Evolutionary conservation across 148 eudicot species (phyloP).

Genomic region (Silene conica): DNA sequence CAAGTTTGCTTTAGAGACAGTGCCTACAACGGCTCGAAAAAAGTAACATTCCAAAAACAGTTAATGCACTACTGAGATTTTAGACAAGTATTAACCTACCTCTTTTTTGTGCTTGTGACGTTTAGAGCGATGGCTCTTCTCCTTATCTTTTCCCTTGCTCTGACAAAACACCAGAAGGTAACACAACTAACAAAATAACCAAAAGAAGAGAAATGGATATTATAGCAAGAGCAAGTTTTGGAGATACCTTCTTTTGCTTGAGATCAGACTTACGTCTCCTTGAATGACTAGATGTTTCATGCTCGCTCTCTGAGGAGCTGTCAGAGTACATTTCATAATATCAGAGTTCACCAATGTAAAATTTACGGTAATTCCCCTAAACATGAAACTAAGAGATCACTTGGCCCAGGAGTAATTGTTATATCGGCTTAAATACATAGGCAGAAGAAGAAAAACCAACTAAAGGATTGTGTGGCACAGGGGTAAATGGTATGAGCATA

Average conservation of each 20-base stretch:
- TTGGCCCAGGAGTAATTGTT: no score
- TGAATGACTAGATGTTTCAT: conserved; percentile 50
- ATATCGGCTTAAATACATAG: no score
- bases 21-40: neutral
- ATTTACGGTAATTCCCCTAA: neutral
- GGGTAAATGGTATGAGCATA: no score
- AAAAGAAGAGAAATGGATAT: neutral
- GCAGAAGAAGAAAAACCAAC: no score
- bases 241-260: conserved; percentile 64
- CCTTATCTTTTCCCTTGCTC: conserved; percentile 74
- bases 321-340: neutral
- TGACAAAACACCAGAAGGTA: conserved; percentile 26
- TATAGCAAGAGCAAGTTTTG: conserved; percentile 9
- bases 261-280: conserved; percentile 52
- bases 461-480: no score
- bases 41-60: neutral
- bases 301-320: conserved; percentile 80
- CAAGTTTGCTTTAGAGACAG: neutral
- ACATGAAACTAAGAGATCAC: neutral
- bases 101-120: conserved; percentile 72
- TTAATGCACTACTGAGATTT: neutral
- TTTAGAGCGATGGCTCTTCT: conserved; percentile 55
- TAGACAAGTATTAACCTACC: conserved; percentile 46
- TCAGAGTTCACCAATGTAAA: neutral
- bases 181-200: conserved; percentile 17